These are phyloP conservation scores for Rubroshorea leprosula DNA, from an alignment of 345 rosid species.

Conservation along the genomic window DNA sequence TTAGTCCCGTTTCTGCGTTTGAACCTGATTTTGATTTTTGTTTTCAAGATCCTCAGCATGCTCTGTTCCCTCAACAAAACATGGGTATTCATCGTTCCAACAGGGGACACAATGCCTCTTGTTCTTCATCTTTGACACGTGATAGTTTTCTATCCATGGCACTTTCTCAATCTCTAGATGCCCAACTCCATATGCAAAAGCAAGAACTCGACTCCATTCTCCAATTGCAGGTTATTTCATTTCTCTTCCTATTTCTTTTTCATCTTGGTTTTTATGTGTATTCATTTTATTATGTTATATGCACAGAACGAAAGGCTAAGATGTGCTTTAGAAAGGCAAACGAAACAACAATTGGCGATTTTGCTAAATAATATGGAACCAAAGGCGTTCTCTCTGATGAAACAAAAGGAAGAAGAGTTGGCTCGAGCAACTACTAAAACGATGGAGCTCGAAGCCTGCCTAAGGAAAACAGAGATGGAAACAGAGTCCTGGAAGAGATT, in stretches of 20 bases:
- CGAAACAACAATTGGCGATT: constrained; percentile 22
- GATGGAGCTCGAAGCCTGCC: constrained; percentile 34
- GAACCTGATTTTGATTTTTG: constrained; percentile 11
- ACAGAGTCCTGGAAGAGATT: constrained; percentile 27
- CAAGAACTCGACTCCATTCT: constrained; percentile 33
- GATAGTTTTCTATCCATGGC: constrained; percentile 17
- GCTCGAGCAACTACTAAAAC: constrained; percentile 27
- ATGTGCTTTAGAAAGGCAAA: constrained; percentile 28
- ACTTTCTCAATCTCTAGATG: constrained; percentile 20
- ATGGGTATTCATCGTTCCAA: constrained; percentile 3
- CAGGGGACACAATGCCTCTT: constrained; percentile 3
- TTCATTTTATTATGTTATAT: background rate
- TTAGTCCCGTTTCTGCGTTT: constrained; percentile 18
- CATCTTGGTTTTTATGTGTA: background rate
- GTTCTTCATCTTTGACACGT: constrained; percentile 17
- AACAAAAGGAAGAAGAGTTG: constrained; percentile 37
- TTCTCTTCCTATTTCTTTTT: background rate
- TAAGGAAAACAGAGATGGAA: constrained; percentile 32
- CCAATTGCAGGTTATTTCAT: constrained; percentile 25
- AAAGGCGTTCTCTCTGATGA: constrained; percentile 21
- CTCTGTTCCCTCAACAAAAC: constrained; percentile 7
- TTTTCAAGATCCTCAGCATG: constrained; percentile 15
- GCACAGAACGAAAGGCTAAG: constrained; percentile 32
- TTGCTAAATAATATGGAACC: constrained; percentile 25
- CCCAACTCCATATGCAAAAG: constrained; percentile 35